Evolutionary conservation across 208 protist species (phyloP).

Genomic region (Wallacemonas collosoma): DNA sequence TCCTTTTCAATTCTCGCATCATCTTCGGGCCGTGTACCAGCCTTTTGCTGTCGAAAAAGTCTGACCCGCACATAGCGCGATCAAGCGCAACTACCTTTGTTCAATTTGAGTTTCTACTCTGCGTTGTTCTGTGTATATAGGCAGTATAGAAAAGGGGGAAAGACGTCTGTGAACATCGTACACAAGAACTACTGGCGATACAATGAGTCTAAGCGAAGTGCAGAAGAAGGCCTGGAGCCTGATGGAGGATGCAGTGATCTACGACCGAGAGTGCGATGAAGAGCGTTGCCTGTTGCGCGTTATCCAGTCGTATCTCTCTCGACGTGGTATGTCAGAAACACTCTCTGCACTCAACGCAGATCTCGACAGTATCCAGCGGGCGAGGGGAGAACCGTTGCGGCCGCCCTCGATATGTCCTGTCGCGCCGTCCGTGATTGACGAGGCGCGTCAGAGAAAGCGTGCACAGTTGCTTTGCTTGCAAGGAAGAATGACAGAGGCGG

Average conservation of each 20-base stretch:
- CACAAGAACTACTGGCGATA: too few species aligned
- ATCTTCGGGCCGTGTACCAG: constrained; percentile 3
- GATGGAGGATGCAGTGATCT: constrained; percentile 74
- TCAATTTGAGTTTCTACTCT: too few species aligned
- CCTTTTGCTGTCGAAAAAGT: too few species aligned
- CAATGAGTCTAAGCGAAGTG: neutral
- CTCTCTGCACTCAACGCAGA: constrained; percentile 55
- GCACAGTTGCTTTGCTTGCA: constrained; percentile 64
- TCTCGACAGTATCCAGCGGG: neutral
- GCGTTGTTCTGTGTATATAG: too few species aligned
- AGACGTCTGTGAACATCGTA: too few species aligned
- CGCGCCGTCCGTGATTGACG: neutral
- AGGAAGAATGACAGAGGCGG: constrained; percentile 44
- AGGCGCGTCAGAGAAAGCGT: constrained; percentile 34
- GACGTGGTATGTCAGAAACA: constrained; percentile 63
- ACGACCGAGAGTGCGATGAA: constrained; percentile 64
- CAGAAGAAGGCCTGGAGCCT: constrained; percentile 42
- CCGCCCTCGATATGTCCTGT: neutral
- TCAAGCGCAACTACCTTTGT: too few species aligned
- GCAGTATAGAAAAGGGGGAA: too few species aligned
- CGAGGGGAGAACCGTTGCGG: too few species aligned
- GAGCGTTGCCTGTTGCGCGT: constrained; percentile 55
- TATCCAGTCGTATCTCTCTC: constrained; percentile 65
- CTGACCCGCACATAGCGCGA: too few species aligned
- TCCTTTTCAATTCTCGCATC: constrained; percentile 10